These are phyloP conservation scores for Physcomitrium patens DNA, from an alignment of 225 moss, liverwort and hornwort genomes.

Conservation along the genomic window DNA sequence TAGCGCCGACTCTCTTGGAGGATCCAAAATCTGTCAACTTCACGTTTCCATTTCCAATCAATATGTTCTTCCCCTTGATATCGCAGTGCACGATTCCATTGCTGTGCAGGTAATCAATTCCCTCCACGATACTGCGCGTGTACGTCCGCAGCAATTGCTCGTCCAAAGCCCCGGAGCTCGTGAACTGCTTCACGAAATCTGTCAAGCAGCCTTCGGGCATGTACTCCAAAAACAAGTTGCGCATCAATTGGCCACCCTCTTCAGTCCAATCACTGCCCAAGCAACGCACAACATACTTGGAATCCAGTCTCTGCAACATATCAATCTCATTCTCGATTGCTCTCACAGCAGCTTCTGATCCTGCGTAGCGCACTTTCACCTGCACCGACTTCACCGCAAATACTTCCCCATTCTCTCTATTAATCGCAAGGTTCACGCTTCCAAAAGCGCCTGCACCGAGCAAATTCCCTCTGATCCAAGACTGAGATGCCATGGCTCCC, in stretches of 20 bases:
- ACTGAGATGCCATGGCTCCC: neutral
- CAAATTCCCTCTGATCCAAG: conserved; percentile 69
- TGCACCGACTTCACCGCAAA: conserved; percentile 75
- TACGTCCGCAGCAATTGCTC: conserved; percentile 60
- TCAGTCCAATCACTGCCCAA: conserved; percentile 52
- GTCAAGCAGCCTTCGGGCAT: conserved; percentile 68
- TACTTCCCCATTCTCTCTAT: conserved; percentile 57
- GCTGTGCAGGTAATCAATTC: conserved; percentile 56
- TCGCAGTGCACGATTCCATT: conserved; percentile 68
- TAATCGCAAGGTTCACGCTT: conserved; percentile 68
- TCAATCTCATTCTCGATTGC: conserved; percentile 73
- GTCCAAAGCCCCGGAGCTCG: conserved; percentile 53
- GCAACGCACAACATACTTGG: conserved; percentile 58
- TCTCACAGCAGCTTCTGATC: conserved; percentile 37
- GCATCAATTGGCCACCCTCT: conserved; percentile 57
- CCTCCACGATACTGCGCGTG: conserved; percentile 64
- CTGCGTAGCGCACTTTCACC: conserved; percentile 42
- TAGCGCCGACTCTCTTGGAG: conserved; percentile 54
- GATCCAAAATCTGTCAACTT: conserved; percentile 80
- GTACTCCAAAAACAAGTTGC: conserved; percentile 71
- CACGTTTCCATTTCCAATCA: conserved; percentile 62
- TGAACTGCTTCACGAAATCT: conserved; percentile 73
- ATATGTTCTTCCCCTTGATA: conserved; percentile 72
- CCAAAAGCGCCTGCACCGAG: conserved; percentile 72
- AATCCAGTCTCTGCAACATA: conserved; percentile 54